phyloP scores from a whole-genome alignment of 768 basidiomycete genomes.

The Auriscalpium vulgare region DNA sequence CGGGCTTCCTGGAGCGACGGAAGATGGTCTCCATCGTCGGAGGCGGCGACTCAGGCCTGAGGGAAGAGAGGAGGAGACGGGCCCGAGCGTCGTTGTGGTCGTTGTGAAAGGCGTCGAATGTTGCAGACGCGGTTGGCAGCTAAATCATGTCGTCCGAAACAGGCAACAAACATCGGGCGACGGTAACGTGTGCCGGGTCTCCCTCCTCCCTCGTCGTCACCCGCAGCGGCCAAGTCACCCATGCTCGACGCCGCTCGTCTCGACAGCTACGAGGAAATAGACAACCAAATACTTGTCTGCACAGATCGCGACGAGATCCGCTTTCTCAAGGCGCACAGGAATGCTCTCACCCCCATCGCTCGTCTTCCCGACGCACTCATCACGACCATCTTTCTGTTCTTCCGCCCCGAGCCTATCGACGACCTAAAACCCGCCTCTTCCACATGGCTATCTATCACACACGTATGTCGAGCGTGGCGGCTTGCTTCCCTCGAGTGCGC shows the following conservation, averaged over 20 bases:
- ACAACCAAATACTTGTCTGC: background rate
- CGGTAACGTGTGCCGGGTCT: background rate
- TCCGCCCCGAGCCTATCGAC: background rate
- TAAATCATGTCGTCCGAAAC: background rate
- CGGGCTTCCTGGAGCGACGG: slow-evolving; percentile 46
- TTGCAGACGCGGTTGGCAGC: background rate
- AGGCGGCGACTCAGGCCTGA: background rate
- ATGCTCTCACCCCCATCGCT: slow-evolving; percentile 7
- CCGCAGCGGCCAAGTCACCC: no score
- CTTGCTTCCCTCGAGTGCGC: slow-evolving; percentile 9
- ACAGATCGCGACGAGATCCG: background rate
- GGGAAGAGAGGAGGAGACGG: background rate
- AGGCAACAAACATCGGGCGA: background rate
- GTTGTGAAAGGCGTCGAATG: background rate
- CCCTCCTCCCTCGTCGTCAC: background rate
- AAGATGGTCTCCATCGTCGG: slow-evolving; percentile 56
- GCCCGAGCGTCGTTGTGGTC: background rate
- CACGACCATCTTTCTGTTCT: slow-evolving; percentile 10
- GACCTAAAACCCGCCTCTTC: background rate
- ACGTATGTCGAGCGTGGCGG: slow-evolving; percentile 13
- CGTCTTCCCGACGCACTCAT: slow-evolving; percentile 9
- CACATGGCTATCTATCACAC: slow-evolving; percentile 6
- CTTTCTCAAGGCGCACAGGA: background rate
- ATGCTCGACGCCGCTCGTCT: background rate
- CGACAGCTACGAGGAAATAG: background rate